Conservation (phyloP, 352 stramenopile genomes). For the Proteromonas lacertae region DNA sequence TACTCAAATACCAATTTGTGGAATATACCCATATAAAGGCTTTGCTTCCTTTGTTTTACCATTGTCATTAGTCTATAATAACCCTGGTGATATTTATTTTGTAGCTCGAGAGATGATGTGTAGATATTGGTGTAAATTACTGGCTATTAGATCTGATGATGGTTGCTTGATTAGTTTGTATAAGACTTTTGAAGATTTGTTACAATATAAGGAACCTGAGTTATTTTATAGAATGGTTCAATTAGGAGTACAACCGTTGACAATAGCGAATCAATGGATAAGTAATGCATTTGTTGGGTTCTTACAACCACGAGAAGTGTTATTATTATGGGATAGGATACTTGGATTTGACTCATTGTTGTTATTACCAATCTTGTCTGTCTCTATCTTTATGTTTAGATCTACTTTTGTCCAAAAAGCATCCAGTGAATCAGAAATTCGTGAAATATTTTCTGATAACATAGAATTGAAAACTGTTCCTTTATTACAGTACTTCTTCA, state of each 20-base stretch:
- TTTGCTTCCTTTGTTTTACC: background rate
- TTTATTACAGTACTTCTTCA: too few relatives aligned
- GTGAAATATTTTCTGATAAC: too few relatives aligned
- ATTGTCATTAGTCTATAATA: background rate
- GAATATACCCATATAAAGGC: background rate
- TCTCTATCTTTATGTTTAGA: too few relatives aligned
- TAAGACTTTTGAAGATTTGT: background rate
- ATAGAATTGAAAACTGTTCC: too few relatives aligned
- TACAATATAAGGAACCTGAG: background rate
- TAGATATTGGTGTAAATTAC: background rate
- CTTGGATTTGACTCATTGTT: too few relatives aligned
- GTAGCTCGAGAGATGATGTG: background rate
- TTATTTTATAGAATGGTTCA: background rate
- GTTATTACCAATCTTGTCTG: too few relatives aligned
- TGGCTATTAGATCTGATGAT: background rate
- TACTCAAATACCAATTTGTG: background rate
- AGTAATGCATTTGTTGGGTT: background rate
- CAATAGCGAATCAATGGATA: background rate
- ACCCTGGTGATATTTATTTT: background rate
- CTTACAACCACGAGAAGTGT: background rate
- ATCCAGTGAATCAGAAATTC: too few relatives aligned
- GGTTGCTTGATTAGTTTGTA: background rate
- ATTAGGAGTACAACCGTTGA: background rate
- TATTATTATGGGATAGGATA: slow-evolving; percentile 1
- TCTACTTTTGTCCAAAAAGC: too few relatives aligned